Conservation (phyloP, 805 yeast species). For the Kodamaea hsintzibuensis region DNA sequence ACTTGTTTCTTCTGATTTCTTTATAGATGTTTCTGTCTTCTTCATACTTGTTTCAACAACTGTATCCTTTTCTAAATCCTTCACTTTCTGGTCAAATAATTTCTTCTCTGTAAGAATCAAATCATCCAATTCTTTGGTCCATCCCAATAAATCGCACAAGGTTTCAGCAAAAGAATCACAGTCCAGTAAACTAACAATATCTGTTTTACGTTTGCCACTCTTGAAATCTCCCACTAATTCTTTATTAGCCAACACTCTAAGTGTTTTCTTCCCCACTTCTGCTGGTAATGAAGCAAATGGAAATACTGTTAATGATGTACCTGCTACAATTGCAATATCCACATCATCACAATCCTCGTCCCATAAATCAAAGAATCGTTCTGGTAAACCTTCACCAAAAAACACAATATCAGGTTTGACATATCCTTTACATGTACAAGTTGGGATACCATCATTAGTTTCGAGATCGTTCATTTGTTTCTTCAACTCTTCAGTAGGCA, state of each 20-base stretch:
- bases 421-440: conserved; percentile 70
- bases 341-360: conserved; percentile 53
- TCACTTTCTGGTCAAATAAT: background rate
- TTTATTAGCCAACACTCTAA: conserved; percentile 69
- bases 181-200: conserved; percentile 58
- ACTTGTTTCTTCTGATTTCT: conserved; percentile 2
- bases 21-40: background rate
- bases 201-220: conserved; percentile 50
- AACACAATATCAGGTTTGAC: conserved; percentile 94
- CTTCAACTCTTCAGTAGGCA: conserved; percentile 49
- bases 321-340: conserved; percentile 83
- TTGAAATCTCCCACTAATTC: conserved; percentile 78
- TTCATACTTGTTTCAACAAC: background rate
- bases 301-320: conserved; percentile 84
- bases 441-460: conserved; percentile 43
- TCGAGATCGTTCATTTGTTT: conserved; percentile 30
- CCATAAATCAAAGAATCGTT: conserved; percentile 65
- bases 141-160: conserved; percentile 58
- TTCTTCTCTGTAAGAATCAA: conserved; percentile 25
- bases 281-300: conserved; percentile 88
- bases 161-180: conserved; percentile 66
- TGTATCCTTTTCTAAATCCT: conserved; percentile 1
- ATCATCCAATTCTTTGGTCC: conserved; percentile 57
- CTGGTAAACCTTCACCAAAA: conserved; percentile 87
- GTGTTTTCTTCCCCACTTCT: conserved; percentile 49